Evolutionary conservation across 768 basidiomycete genomes (phyloP).

Genomic region (Phanerochaete carnosa): DNA sequence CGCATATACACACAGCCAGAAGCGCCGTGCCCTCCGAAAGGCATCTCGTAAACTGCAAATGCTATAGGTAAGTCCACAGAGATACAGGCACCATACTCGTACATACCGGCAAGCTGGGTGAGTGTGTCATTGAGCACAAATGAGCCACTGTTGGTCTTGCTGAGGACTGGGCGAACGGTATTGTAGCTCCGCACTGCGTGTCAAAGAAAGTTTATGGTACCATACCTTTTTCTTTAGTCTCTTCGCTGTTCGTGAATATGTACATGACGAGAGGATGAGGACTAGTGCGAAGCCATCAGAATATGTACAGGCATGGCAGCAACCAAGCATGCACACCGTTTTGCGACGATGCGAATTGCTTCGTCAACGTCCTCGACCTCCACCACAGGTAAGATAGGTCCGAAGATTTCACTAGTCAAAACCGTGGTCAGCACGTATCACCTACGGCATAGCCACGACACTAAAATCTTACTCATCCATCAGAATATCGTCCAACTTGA

Average conservation of each 20-base stretch:
- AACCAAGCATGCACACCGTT: neutral
- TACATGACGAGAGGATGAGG: slow-evolving; percentile 62
- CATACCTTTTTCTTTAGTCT: slow-evolving; percentile 24
- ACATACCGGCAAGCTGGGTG: slow-evolving; percentile 46
- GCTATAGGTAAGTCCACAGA: neutral
- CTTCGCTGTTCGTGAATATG: slow-evolving; percentile 51
- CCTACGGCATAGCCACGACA: neutral
- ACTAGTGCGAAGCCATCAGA: too few relatives aligned
- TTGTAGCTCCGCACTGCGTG: neutral
- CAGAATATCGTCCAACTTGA: slow-evolving; percentile 50
- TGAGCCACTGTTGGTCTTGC: slow-evolving; percentile 55
- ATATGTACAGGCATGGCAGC: too few relatives aligned
- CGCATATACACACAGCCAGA: slow-evolving; percentile 55
- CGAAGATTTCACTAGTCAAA: slow-evolving; percentile 62
- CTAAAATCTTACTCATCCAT: slow-evolving; percentile 49
- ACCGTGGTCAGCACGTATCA: neutral
- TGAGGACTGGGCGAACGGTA: slow-evolving; percentile 38
- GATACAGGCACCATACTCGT: neutral
- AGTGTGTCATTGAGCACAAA: slow-evolving; percentile 60
- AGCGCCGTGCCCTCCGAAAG: slow-evolving; percentile 55
- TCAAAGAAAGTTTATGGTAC: slow-evolving; percentile 3
- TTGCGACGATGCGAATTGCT: slow-evolving; percentile 46
- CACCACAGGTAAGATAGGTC: slow-evolving; percentile 64
- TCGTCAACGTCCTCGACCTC: slow-evolving; percentile 51
- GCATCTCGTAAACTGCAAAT: slow-evolving; percentile 34